These are phyloP conservation scores for Diutina siamensis DNA, from an alignment of 1,139 yeast species.

Conservation along the genomic window DNA sequence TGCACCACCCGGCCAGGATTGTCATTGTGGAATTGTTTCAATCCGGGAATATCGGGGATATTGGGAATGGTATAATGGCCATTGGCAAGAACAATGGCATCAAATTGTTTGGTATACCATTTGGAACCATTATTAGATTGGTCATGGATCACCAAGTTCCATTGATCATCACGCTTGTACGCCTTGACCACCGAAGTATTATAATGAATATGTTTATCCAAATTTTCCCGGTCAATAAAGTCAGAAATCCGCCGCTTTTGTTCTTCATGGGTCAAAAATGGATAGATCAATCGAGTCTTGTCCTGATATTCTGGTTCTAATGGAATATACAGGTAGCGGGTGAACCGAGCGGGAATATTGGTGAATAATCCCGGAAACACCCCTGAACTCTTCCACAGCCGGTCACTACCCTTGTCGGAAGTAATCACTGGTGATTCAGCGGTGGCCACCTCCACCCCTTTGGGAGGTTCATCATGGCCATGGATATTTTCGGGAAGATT, in stretches of 20 bases:
- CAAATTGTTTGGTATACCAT: conserved; percentile 18
- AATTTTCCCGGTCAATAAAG: conserved; percentile 19
- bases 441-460: not conserved
- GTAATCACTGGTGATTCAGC: not conserved
- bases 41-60: conserved; percentile 9
- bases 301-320: conserved; percentile 19
- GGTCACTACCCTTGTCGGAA: conserved; percentile 10
- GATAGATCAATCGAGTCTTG: conserved; percentile 18
- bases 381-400: conserved; percentile 32
- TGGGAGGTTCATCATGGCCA: not conserved
- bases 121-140: conserved; percentile 7
- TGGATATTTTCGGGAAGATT: not conserved
- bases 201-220: conserved; percentile 23
- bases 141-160: conserved; percentile 29
- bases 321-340: conserved; percentile 30
- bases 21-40: not conserved
- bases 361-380: conserved; percentile 33
- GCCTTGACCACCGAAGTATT: conserved; percentile 30
- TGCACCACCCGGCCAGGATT: not conserved
- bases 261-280: conserved; percentile 31
- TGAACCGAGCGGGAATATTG: conserved; percentile 32
- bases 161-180: conserved; percentile 16
- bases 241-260: conserved; percentile 19
- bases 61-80: conserved; percentile 14
- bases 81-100: conserved; percentile 13